Percentiles rank a stretch among this genome's conserved stretches.
phyloP scores from a whole-genome alignment of 148 eudicot genomes.

The Talinum fruticosum region DNA sequence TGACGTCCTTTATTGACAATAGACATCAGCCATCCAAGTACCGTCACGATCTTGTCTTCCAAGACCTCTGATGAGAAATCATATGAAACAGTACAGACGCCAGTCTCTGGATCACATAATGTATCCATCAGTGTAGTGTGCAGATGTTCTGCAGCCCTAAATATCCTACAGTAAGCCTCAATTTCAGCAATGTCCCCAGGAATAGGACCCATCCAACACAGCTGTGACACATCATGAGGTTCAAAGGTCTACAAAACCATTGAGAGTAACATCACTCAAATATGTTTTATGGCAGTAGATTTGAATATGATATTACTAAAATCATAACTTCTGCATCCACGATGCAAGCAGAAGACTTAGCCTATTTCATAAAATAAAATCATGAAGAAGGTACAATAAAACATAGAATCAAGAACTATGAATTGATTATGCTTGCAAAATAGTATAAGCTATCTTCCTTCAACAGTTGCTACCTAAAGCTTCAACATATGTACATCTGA shows the following conservation, averaged over 20 bases:
- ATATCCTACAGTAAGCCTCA: conserved; percentile 95
- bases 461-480: not conserved
- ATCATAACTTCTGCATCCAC: not conserved
- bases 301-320: not conserved
- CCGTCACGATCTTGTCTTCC: conserved; percentile 85
- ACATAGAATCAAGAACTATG: not conserved
- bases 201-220: conserved; percentile 85
- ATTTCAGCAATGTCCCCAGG: conserved; percentile 98
- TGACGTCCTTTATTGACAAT: conserved; percentile 84
- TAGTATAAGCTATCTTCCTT: not conserved
- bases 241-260: conserved; percentile 42
- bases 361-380: not conserved
- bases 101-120: conserved; percentile 83
- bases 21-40: conserved; percentile 94
- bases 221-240: conserved; percentile 53
- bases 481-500: not conserved
- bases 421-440: not conserved
- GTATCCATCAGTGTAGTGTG: conserved; percentile 79
- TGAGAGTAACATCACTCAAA: not conserved
- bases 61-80: conserved; percentile 61
- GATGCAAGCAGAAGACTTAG: not conserved
- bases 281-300: not conserved
- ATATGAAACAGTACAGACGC: conserved; percentile 86
- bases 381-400: not conserved
- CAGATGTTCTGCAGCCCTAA: conserved; percentile 82